Conservation (phyloP, 225 moss, liverwort and hornwort species). For the Pseudoscleropodium purum region DNA sequence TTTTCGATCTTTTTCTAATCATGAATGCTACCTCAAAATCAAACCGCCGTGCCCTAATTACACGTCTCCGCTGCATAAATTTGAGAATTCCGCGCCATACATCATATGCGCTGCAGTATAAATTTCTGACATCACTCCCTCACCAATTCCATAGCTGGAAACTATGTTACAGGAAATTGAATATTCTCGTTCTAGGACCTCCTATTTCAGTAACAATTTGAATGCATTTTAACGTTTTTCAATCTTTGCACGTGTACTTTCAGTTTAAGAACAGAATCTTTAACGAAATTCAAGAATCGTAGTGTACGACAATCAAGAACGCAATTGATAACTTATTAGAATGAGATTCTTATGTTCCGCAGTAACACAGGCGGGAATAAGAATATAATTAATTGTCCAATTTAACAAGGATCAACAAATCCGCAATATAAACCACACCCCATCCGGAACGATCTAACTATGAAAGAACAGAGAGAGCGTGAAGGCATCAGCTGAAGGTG, state of each 20-base stretch:
- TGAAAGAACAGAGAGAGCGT: neutral
- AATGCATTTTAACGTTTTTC: neutral
- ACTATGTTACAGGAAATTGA: neutral
- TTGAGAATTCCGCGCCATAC: neutral
- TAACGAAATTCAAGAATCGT: neutral
- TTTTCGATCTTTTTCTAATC: neutral
- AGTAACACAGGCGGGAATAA: neutral
- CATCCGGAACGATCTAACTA: neutral
- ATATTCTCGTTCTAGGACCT: neutral
- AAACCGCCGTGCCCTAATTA: neutral
- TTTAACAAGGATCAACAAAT: neutral
- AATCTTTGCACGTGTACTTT: neutral
- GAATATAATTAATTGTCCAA: neutral
- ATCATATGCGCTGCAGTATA: neutral
- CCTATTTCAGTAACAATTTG: neutral
- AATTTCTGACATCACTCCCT: neutral
- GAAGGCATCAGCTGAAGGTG: neutral
- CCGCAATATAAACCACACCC: neutral
- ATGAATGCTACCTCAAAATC: neutral
- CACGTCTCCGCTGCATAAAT: neutral
- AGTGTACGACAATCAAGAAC: neutral
- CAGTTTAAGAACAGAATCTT: neutral
- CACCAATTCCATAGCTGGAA: neutral
- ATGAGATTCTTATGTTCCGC: neutral
- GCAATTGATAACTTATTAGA: neutral